Percentiles rank a stretch among this genome's conserved stretches.
These are phyloP conservation scores for Pseudevernia furfuracea DNA, from an alignment of 495 filamentous ascomycete species.

Conservation along the genomic window DNA sequence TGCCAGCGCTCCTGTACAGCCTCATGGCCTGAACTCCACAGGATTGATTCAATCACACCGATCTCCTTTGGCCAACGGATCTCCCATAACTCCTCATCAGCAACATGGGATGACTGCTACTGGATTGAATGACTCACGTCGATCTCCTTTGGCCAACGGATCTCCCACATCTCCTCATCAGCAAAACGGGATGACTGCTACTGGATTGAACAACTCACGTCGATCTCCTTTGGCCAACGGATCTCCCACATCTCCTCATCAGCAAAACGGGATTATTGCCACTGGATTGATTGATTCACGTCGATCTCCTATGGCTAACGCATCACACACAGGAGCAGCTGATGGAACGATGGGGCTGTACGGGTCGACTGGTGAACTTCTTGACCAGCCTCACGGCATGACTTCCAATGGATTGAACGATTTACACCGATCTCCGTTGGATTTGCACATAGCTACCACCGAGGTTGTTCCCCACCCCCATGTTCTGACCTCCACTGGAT, in stretches of 20 bases:
- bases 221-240: background rate
- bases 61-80: background rate
- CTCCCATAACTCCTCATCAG: background rate
- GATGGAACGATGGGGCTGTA: background rate
- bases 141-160: background rate
- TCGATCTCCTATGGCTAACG: background rate
- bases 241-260: background rate
- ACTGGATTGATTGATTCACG: background rate
- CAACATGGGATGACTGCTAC: background rate
- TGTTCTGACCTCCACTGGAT: background rate
- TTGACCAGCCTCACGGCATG: background rate
- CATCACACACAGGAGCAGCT: background rate
- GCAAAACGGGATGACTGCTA: background rate
- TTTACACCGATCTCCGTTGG: background rate
- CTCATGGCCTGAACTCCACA: background rate
- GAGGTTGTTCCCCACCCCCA: background rate
- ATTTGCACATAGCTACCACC: background rate
- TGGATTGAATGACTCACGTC: background rate
- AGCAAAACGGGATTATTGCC: background rate
- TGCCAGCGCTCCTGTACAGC: background rate
- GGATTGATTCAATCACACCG: background rate
- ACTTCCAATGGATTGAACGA: background rate
- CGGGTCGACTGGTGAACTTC: background rate
- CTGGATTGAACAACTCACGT: background rate
- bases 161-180: background rate